Evolutionary conservation across 345 rosid genomes (phyloP).

Genomic region (Rubroshorea leprosula): DNA sequence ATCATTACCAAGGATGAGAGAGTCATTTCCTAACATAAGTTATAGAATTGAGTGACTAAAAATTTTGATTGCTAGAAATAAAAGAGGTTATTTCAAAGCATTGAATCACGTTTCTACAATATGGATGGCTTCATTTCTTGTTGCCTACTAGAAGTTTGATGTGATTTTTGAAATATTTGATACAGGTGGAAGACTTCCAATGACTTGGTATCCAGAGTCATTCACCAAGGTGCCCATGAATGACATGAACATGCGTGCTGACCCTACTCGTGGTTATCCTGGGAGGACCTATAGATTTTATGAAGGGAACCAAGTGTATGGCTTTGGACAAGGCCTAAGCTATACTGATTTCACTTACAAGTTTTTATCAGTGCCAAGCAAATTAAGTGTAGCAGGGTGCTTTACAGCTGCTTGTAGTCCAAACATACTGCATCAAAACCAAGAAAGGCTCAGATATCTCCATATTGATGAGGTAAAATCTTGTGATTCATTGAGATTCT

Average conservation of each 20-base stretch:
- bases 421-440: conserved; percentile 32
- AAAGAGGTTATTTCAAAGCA: not conserved
- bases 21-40: not conserved
- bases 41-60: not conserved
- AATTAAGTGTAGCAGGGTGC: conserved; percentile 31
- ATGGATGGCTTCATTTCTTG: too few relatives aligned
- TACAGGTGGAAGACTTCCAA: conserved; percentile 83
- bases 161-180: conserved; percentile 12
- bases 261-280: conserved; percentile 65
- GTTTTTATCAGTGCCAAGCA: conserved; percentile 52
- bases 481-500: conserved; percentile 51
- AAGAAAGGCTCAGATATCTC: conserved; percentile 28
- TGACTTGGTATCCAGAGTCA: conserved; percentile 91
- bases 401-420: conserved; percentile 22
- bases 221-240: conserved; percentile 70
- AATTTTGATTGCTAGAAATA: conserved; percentile 4
- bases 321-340: conserved; percentile 80
- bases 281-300: conserved; percentile 92
- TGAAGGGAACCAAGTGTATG: conserved; percentile 53
- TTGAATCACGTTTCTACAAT: too few relatives aligned
- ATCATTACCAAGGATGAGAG: not conserved
- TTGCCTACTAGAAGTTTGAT: too few relatives aligned
- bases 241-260: conserved; percentile 82
- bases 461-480: conserved; percentile 30
- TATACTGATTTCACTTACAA: conserved; percentile 55